Evolutionary conservation across 192 early-diverging fungal species (phyloP), one percentile per base, ranked within the genome.

Genomic region (Backusella macrospora): DNA sequence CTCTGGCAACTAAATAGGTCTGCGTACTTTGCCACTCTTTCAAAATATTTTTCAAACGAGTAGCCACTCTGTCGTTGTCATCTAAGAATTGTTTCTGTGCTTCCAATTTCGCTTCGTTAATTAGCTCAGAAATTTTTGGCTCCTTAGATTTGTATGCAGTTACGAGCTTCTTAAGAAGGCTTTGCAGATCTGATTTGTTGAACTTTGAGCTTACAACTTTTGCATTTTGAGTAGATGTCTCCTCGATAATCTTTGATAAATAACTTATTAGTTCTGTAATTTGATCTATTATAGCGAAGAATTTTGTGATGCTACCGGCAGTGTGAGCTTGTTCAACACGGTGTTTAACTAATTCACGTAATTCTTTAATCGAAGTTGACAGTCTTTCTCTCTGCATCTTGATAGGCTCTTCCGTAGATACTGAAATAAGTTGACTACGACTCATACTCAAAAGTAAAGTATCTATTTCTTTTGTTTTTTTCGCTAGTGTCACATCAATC

Each of bases 1-100:
- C 79, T 73, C 82, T 82, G 38, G 82, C 76, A 12, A 74, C 18
- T 6, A 84, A 79, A 15, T 71, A 63, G 10, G 62, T 63, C 69
- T 83, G 78, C 12, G 81, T 69, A 39, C 78, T 78, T 29, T 73
- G 59, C 85, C 85, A 88, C 45, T 80, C 76, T 62, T 87, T 85
- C 5, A 75, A 76, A 0, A 79, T 75, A 3, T 80, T 75, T 21
- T 84, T 80, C 18, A 85, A 63, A 29, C 81, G 85, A 18, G 80
- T 65, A 3, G 83, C 78, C 52, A 87, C 78, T 70, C 70, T 47
- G 8, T 52, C 70, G 38, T 77, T 71, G 21, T 77, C 76, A 62
- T 77, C 70, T 26, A 77, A 45, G 14, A 77, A 77, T 34, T 72
- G 69, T 23, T 77, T 77, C 18, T 72, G 69, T 8, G 76, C 76